Evolutionary conservation across 805 yeast genomes (phyloP), one percentile per base, ranked within the genome.

Genomic region (Dipodascopsis uninucleata): DNA sequence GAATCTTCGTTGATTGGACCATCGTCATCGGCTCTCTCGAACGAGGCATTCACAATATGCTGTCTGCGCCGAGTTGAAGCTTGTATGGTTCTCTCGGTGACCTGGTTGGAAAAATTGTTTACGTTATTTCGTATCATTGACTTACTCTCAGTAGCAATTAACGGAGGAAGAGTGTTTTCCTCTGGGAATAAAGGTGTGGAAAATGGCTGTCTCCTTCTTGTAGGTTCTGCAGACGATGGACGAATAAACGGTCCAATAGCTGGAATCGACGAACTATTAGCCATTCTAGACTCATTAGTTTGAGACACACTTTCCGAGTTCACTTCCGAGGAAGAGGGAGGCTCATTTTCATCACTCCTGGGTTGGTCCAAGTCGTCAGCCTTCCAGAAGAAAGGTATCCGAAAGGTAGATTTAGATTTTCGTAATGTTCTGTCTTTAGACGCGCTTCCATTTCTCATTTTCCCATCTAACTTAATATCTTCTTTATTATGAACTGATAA

Each of bases 331-430:
- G 29, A 53, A 9, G 20, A 26, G n/a, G 51, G 48, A 6, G 36
- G 36, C 5, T 60, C 59, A 6, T 45, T 41, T 22, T 49, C 36
- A 5, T 52, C 42, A 7, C 58, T 44, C 2, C n/a, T n/a, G n/a
- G n/a, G n/a, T 53, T 57, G 2, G 51, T 51, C 14, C 40, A 38
- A 47, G 47, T 44, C 35, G 44, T 58, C 41, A 42, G 46, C n/a
- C 49, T 44, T 14, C 62, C 53, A 47, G 36, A 50, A 47, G 17
- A 50, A 50, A n/a, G 55, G 55, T 10, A 50, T 31, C n/a, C 49
- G 41, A 26, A 49, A 49, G 1, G 51, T 9, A 3, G 54, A 28
- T 31, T 39, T 49, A 9, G 44, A 10, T 31, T 35, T 31, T 18
- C 28, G 26, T 16, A 31, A 14, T n/a, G 20, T 3, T 34, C 34